Base-by-base conservation (phyloP, 164 flowering plant species). In the Annona cherimola region DNA sequence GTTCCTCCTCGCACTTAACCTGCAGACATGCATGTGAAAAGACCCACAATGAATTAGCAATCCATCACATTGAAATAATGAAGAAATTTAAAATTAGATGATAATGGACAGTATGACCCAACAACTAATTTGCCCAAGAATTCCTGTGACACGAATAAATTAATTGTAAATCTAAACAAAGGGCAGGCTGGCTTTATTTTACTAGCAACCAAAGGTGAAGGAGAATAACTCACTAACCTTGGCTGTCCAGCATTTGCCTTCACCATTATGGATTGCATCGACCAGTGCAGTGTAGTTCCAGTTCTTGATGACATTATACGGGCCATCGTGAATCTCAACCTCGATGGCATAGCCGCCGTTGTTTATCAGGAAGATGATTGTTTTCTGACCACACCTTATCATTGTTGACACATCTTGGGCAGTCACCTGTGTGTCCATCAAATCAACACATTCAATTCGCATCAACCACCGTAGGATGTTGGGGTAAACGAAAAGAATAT, bases 391-490 rank as follows among this genome's bases (percentile, higher is more conserved):
- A 40, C 82, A 78, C 54, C 94, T 72, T 44, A 92, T 11, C 96
- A 90, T 92, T 42, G 98, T 92, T 2, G 93, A 84, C 44, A 92
- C 80, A 60, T 92, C 94, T 73, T 92, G 98, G 0, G 89, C 93
- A 4, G 96, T 90, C 69, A 92, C 87, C 96, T 90, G 76, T n/a
- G n/a, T n/a, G n/a, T 61, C 14, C 16, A 45, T 7, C 18, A 20
- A 59, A 59, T 16, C 5, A 59, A 41, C 43, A 39, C n/a, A 6
- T 7, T 4, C 16, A 5, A 9, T 7, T 63, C 43, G 3, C n/a
- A 11, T 40, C 16, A 16, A 7, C 6, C 20, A 7, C 20, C 39
- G 6, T 61, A 14, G 6, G 0, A n/a, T 9, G 6, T 46, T 46
- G 7, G 7, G 7, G 7, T 1, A 46, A 46, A 46, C 55, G 12